phyloP scores from a whole-genome alignment of 306 rosid genomes.

The Lagenaria siceraria region DNA sequence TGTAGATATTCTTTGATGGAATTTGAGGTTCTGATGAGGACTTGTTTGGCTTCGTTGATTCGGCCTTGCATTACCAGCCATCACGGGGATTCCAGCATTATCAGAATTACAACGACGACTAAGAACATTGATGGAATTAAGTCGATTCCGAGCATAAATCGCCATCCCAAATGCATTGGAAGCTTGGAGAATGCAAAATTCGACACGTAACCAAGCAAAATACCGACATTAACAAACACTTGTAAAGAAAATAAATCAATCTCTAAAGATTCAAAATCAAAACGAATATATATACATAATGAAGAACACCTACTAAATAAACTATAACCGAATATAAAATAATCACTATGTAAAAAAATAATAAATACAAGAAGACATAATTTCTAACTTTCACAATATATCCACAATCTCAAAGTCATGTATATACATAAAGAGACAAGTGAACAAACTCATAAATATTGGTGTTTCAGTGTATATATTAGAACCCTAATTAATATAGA shows the following conservation, averaged over 20 bases:
- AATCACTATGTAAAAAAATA: no score
- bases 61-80: slow-evolving; percentile 86
- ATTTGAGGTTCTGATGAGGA: slow-evolving; percentile 55
- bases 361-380: no score
- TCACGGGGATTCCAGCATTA: slow-evolving; percentile 79
- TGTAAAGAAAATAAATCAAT: not conserved
- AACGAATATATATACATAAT: no score
- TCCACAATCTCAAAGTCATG: no score
- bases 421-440: no score
- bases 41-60: slow-evolving; percentile 45
- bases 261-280: no score
- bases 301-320: no score
- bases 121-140: slow-evolving; percentile 40
- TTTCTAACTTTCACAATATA: no score
- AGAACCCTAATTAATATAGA: no score
- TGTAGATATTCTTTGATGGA: slow-evolving; percentile 37
- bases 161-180: not conserved
- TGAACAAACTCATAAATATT: no score
- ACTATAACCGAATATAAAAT: no score
- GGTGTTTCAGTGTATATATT: no score
- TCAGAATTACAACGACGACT: slow-evolving; percentile 26
- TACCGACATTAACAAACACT: not conserved
- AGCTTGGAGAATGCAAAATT: not conserved
- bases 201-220: not conserved
- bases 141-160: slow-evolving; percentile 11